Evolutionary conservation across 805 yeast species (phyloP), one percentile per base, ranked within the genome.

Genomic region (Debaryomyces hansenii): DNA sequence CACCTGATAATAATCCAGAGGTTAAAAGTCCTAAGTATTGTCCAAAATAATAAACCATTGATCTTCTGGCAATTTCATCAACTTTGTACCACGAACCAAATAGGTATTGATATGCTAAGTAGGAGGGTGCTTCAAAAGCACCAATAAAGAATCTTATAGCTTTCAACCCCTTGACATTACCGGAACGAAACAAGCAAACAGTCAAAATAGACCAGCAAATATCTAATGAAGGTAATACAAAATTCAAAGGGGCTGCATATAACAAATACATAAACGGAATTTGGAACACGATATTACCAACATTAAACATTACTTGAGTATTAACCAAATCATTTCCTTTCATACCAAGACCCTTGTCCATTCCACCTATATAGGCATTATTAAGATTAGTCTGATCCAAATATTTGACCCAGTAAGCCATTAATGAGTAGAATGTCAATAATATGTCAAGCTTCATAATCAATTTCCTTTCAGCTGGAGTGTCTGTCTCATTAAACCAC

Each of bases 171-270:
- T 66, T 63, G 12, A 76, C 74, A 4, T 64, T 67, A 20, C 71
- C 68, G 40, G 73, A 82, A 51, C 69, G 70, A 57, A 74, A 81
- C 34, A 78, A 67, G 8, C 76, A 74, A 38, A 83, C 67, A 2
- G 88, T 83, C 48, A 83, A 72, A 45, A 83, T 64, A 2, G 87
- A 77, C 89, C 88, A 85, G 34, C 80, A 69, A 21, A 84, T 51
- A 57, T 85, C 90, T 63, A 77, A 68, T 1, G 67, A 45, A 1
- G 84, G 83, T 37, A 78, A 58, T 12, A 73, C 62, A 62, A 67
- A 65, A 65, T 76, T 78, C 45, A 83, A 66, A 9, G 84, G 84
- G 33, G 69, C 64, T 28, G 79, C 71, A 31, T 79, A 79, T 47
- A 84, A 66, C 15, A 79, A 54, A 53, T 75, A 80, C 60, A 79